phyloP scores from a whole-genome alignment of 2,329 filamentous ascomycete genomes.

The Hypoxylon sp. region DNA sequence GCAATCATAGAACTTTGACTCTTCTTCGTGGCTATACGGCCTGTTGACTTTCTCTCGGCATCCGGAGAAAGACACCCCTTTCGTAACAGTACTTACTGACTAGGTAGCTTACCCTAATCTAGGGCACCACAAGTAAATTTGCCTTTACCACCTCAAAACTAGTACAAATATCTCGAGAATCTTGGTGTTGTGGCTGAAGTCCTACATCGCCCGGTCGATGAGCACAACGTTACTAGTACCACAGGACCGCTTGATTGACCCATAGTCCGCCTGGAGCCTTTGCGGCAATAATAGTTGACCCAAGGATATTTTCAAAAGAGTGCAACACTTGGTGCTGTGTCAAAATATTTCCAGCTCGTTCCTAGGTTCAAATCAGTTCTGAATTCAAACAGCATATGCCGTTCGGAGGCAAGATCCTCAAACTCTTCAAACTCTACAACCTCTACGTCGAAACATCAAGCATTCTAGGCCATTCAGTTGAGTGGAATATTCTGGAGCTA shows the following conservation, averaged over 20 bases:
- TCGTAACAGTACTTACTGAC: background rate
- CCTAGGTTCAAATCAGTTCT: background rate
- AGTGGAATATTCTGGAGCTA: background rate
- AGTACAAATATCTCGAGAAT: background rate
- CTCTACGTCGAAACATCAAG: background rate
- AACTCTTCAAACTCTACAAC: background rate
- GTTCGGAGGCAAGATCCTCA: background rate
- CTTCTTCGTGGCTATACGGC: background rate
- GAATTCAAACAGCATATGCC: background rate
- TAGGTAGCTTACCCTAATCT: background rate
- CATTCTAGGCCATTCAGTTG: background rate
- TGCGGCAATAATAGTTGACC: background rate
- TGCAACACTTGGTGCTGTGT: background rate
- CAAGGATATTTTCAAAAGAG: background rate
- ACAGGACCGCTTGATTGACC: background rate
- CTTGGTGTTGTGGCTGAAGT: background rate
- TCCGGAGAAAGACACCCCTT: background rate
- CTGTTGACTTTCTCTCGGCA: background rate
- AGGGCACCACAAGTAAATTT: background rate
- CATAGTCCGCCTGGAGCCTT: background rate
- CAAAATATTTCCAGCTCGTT: background rate
- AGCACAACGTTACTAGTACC: background rate
- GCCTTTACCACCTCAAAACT: background rate
- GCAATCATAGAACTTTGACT: background rate
- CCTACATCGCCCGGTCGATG: background rate